A percentile compares a stretch with the other conserved stretches of the same genome.
These are phyloP conservation scores for Penicillium sp. DNA, from an alignment of 2,329 filamentous ascomycete genomes.

Conservation along the genomic window DNA sequence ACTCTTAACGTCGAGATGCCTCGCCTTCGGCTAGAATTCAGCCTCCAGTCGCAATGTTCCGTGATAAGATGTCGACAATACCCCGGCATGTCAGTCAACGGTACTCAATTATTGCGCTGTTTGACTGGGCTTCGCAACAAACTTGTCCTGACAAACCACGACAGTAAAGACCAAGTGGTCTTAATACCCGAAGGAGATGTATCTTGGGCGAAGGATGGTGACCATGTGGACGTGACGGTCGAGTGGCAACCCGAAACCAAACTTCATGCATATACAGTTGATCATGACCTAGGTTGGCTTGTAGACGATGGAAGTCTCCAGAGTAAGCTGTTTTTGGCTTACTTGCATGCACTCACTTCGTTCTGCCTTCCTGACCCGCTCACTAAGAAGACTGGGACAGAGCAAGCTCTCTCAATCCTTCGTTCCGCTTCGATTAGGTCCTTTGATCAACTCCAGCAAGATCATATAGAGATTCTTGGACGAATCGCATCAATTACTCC, in stretches of 20 bases:
- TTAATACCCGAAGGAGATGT: conserved; percentile 46
- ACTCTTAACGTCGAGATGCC: conserved; percentile 52
- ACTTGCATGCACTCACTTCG: conserved; percentile 46
- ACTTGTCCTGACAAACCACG: conserved; percentile 51
- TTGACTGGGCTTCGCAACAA: conserved; percentile 57
- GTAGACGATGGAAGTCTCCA: conserved; percentile 56
- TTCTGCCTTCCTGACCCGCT: conserved; percentile 40
- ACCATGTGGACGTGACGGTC: conserved; percentile 48
- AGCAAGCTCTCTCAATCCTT: conserved; percentile 35
- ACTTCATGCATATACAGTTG: conserved; percentile 55
- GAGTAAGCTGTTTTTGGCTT: conserved; percentile 56
- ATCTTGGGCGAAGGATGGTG: conserved; percentile 15
- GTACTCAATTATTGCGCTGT: conserved; percentile 52
- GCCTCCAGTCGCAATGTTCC: conserved; percentile 30
- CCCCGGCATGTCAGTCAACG: conserved; percentile 56
- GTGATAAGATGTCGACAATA: conserved; percentile 55
- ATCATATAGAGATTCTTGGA: conserved; percentile 42
- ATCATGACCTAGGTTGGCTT: conserved; percentile 56
- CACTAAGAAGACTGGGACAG: conserved; percentile 38
- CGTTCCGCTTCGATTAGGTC: conserved; percentile 56
- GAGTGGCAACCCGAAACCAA: conserved; percentile 22
- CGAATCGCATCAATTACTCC: conserved; percentile 52
- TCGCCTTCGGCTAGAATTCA: conserved; percentile 55
- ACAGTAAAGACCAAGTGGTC: conserved; percentile 36
- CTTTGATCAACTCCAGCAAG: conserved; percentile 45